Base-by-base conservation (phyloP, 345 rosid species). In the Lumnitzera littorea region DNA sequence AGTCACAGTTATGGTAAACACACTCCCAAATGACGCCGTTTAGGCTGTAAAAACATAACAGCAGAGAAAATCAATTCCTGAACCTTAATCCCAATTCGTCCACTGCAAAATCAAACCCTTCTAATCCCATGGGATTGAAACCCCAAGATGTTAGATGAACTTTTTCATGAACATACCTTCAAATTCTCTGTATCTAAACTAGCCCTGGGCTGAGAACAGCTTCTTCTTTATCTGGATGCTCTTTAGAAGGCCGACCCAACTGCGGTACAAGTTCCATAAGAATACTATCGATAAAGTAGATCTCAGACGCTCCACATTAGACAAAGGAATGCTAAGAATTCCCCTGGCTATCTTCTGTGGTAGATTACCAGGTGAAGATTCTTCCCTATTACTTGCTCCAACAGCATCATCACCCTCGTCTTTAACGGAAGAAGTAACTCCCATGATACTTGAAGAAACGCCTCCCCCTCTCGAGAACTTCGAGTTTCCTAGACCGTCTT, bases 161-260 rank as follows among this genome's bases (percentile, higher is more conserved):
- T 20, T 9, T 25, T 25, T 10, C 53, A 70, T 54, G 60, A 75
- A 58, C 58, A 76, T 86, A 94, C 99, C 99, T 88, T 94, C 99
- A 59, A 88, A 58, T 61, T 94, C 97, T 0, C 97, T 90, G 83
- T 94, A 94, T 82, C 96, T 86, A 77, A 94, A 94, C 79, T 90
- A 94, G 70, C 90, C 96, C 82, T 94, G 99, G 61, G 88, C 99
- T 52, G 99, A 94, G 62, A 88, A 64, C 14, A 94, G 81, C 47
- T 83, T 94, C 71, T 90, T 94, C 91, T 94, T 20, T 94, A 80
- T 94, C 97, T 3, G 99, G 99, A 63, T 90, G 79, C 52, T 90
- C 97, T 63, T 76, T 84, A 15, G 95, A 79, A 60, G 96, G 67
- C 50, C 95, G 70, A 48, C 97, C 96, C 66, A 90, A 51, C 3